Evolutionary conservation across 2,329 filamentous ascomycete species (phyloP).

Genomic region (Rutstroemia sp.): DNA sequence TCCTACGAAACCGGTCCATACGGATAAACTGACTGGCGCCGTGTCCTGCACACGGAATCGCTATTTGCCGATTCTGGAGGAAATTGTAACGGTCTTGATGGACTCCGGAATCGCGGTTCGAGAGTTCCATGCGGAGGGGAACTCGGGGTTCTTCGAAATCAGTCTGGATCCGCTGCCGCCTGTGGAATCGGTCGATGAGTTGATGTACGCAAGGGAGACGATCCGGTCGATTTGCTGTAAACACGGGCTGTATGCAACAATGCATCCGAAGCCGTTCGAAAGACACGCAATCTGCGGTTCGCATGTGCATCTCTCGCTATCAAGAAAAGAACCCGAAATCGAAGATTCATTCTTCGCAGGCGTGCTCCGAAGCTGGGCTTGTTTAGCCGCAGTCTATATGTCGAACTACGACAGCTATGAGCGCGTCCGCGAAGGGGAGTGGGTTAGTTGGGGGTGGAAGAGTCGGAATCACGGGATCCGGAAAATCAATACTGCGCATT

Average conservation of each 20-base stretch:
- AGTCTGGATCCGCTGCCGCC: slow-evolving; percentile 56
- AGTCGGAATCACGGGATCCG: slow-evolving; percentile 69
- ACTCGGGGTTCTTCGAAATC: slow-evolving; percentile 69
- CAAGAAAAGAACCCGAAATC: neutral
- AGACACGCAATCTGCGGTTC: neutral
- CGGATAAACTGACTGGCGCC: slow-evolving; percentile 39
- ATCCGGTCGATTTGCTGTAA: slow-evolving; percentile 56
- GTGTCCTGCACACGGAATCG: slow-evolving; percentile 56
- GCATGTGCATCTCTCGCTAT: neutral
- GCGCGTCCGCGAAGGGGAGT: slow-evolving; percentile 59
- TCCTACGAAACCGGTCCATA: slow-evolving; percentile 25
- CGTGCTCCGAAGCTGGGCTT: neutral
- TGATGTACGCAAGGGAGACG: slow-evolving; percentile 63
- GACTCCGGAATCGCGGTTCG: slow-evolving; percentile 56
- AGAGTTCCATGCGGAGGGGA: slow-evolving; percentile 67
- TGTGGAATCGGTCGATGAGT: slow-evolving; percentile 59
- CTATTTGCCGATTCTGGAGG: slow-evolving; percentile 52
- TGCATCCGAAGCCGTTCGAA: slow-evolving; percentile 58
- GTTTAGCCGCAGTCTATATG: slow-evolving; percentile 36
- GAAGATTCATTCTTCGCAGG: neutral
- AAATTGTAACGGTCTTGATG: slow-evolving; percentile 54
- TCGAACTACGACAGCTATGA: slow-evolving; percentile 44
- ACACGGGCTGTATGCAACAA: slow-evolving; percentile 57
- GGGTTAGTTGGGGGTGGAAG: slow-evolving; percentile 72
- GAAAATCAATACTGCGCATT: slow-evolving; percentile 57